Percentiles rank a stretch among this genome's conserved stretches.
phyloP scores from a whole-genome alignment of 1,284 basidiomycete genomes.

The Phellinidium pouzarii region DNA sequence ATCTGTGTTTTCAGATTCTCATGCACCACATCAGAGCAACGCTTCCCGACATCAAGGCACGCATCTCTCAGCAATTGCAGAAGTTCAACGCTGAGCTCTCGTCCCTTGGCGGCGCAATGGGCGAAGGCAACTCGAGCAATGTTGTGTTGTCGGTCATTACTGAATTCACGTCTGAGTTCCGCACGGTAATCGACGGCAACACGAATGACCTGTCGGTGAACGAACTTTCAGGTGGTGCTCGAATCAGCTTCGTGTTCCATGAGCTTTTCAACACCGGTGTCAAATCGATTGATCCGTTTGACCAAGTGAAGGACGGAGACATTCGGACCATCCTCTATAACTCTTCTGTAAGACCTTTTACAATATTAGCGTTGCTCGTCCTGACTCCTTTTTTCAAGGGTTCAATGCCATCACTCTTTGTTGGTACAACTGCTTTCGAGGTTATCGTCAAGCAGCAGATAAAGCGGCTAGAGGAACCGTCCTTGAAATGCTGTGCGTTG shows the following conservation, averaged over 20 bases:
- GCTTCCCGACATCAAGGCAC: constrained; percentile 93
- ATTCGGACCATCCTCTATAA: constrained; percentile 95
- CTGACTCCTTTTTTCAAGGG: constrained; percentile 44
- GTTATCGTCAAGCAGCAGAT: constrained; percentile 99
- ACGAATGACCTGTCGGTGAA: constrained; percentile 92
- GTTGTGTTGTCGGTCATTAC: constrained; percentile 94
- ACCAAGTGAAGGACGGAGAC: constrained; percentile 97
- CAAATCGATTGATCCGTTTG: constrained; percentile 94
- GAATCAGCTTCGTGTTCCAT: constrained; percentile 98
- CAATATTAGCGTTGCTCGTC: background rate
- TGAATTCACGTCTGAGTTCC: constrained; percentile 95
- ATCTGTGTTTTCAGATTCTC: constrained; percentile 58
- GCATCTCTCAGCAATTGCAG: constrained; percentile 81
- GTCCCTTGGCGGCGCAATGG: constrained; percentile 82
- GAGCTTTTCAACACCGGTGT: constrained; percentile 96
- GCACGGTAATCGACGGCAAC: constrained; percentile 94
- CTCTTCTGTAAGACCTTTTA: constrained; percentile 64
- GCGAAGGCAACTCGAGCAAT: constrained; percentile 80
- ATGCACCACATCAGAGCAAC: constrained; percentile 98
- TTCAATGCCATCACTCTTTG: constrained; percentile 93
- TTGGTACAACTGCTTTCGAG: constrained; percentile 94
- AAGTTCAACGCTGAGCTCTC: constrained; percentile 84
- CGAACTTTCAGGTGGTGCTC: constrained; percentile 93
- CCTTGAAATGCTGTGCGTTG: constrained; percentile 87
- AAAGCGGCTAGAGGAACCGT: constrained; percentile 90